Evolutionary conservation across 2,329 filamentous ascomycete species (phyloP).

Genomic region (Calonectria pauciramosa): DNA sequence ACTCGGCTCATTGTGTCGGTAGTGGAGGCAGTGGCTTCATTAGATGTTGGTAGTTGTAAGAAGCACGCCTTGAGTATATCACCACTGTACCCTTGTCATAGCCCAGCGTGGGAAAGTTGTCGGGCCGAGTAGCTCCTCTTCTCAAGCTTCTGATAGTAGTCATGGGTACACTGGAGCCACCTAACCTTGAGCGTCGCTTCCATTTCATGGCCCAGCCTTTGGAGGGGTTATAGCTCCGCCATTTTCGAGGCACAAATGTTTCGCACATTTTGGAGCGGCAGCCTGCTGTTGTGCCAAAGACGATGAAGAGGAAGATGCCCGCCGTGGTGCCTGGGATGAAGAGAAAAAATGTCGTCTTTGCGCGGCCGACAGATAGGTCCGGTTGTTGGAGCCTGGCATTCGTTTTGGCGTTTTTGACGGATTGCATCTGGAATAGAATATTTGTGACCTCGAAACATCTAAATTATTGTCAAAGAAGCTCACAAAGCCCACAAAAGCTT

Average conservation of each 20-base stretch:
- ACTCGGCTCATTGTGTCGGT: neutral
- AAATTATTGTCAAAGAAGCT: neutral
- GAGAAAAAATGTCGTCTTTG: neutral
- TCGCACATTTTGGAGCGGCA: neutral
- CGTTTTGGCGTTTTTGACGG: neutral
- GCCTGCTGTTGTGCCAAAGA: neutral
- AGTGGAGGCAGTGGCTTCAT: neutral
- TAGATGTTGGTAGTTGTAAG: neutral
- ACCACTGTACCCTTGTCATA: neutral
- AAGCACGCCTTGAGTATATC: neutral
- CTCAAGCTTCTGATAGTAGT: neutral
- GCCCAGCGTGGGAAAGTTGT: neutral
- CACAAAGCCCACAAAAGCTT: too few species aligned
- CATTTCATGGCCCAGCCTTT: neutral
- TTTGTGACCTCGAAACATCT: constrained; percentile 3
- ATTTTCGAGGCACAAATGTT: neutral
- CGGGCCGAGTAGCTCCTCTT: too few species aligned
- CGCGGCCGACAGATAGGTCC: neutral
- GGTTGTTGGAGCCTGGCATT: neutral
- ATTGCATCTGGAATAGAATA: neutral
- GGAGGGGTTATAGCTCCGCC: neutral
- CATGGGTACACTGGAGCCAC: neutral
- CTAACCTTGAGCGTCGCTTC: neutral
- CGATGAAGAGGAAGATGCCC: neutral
- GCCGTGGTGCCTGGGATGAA: constrained; percentile 1